Conservation (phyloP, 805 yeast species). For the Saccharomyces kudriavzevii region DNA sequence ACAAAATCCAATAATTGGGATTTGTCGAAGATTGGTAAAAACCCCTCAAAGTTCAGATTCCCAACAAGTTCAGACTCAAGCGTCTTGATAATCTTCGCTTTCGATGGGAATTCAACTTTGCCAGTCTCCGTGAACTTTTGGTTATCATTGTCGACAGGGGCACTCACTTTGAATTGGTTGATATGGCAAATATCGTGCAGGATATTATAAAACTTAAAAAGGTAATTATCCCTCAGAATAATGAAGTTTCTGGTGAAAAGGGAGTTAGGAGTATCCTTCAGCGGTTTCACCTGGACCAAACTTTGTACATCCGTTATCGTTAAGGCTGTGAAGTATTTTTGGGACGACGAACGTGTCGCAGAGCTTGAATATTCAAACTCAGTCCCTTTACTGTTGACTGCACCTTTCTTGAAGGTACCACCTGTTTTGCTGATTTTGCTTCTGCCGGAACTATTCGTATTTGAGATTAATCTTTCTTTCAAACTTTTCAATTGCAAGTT, state of each 20-base stretch:
- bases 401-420: background rate
- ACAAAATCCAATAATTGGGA: background rate
- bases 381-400: background rate
- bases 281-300: slow-evolving; percentile 3
- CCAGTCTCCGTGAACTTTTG: background rate
- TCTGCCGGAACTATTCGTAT: background rate
- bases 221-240: slow-evolving; percentile 17
- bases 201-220: slow-evolving; percentile 14
- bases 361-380: background rate
- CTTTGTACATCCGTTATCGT: background rate
- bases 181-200: slow-evolving; percentile 6
- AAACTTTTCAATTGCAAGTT: background rate
- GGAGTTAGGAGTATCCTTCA: slow-evolving; percentile 19
- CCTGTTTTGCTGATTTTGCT: background rate
- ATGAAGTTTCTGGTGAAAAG: slow-evolving; percentile 17
- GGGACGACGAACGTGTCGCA: background rate
- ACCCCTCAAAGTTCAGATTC: background rate
- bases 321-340: background rate
- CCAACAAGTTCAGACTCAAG: background rate
- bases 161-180: background rate
- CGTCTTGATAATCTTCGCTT: background rate
- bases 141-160: background rate
- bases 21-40: background rate
- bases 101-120: background rate
- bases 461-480: background rate